Base-by-base conservation (phyloP, 306 rosid species). In the Leucaena leucocephala region DNA sequence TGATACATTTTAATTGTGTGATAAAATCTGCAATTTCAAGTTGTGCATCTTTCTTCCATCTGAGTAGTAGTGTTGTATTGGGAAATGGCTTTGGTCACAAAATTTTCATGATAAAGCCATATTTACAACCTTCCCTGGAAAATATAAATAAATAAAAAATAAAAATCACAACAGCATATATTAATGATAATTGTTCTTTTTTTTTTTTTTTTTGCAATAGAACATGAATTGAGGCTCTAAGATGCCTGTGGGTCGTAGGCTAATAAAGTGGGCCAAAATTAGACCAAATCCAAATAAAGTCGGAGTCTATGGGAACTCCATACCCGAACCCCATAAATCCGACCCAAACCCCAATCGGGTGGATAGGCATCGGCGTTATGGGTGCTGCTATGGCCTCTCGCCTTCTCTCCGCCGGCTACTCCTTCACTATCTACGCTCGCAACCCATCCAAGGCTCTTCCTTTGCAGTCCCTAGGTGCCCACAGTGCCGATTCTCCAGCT, bases 301-400 rank as follows among this genome's bases (percentile, higher is more conserved):
- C n/a, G n/a, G 46, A 63, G 13, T 13, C 54, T 45, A 85, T 78
- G 88, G 87, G 79, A 70, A 83, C 83, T 70, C 87, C 87, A 4
- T 90, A 89, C 72, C 98, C 96, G 12, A 86, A 43, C 58, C 86
- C 91, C 36, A 86, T 90, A 35, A 4, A 50, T 7, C 84, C 89
- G 0, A 12, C 88, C 5, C n/a, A 79, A 76, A 92, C 92, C 78
- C 89, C 88, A 40, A 76, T 94, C 17, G 96, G 97, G 0, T 94
- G 90, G 91, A 88, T 90, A 52, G 96, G 98, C 27, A 87, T 89
- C 39, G 97, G 98, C 64, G 96, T 94, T 1, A 90, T 91, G 97
- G 96, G 97, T 13, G 78, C 85, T 43, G 92, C 96, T 61, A 94
- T 94, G 98, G 94, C 94, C 78, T 82, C 96, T 34, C 97, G 94